Base-by-base conservation (phyloP, 1,284 basidiomycete genomes). In the Cryptococcus sp. region DNA sequence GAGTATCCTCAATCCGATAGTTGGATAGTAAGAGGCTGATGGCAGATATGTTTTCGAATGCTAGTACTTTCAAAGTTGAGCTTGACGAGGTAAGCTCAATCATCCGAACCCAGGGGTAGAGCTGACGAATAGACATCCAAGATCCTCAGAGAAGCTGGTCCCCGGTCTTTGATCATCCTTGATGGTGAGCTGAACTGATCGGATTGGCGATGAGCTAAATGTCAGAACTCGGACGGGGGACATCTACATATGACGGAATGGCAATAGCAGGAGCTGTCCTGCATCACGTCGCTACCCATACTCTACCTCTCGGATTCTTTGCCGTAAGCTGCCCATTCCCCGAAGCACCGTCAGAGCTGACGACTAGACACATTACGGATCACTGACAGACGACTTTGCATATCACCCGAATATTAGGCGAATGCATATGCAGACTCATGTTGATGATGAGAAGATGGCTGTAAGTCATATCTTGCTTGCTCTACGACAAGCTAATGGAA, bases 61-160 rank as follows among this genome's bases (percentile, higher is more conserved):
- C 91, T 0, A 92, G 90, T 74, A 94, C 91, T 0, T 97, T 96
- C 82, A 92, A 94, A 72, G 92, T 97, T 18, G 93, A 97, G 69
- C 79, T 97, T 49, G 92, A 96, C 70, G 93, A 97, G 87, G 88
- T 88, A 58, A 48, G 75, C 43, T 21, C 7, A 16, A 19, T 19
- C 7, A 23, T 48, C 28, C 11, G 25, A 21, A 13, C 24, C 46
- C 32, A 0, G 3, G 19, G 13, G 36, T 48, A 9, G 21, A 43
- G 41, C 41, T 46, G 46, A 32, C 39, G 16, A 21, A 7, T 45
- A 46, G 65, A 91, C 89, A 62, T 90, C 87, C 70, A 93, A 92
- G 74, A 92, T 94, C 62, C 78, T 94, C 34, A 82, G 88, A 18
- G 86, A 94, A 66, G 90, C 91, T 0, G 93, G 92, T 2, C 90